Conservation (phyloP, 2,329 filamentous ascomycete species). For the Raffaelea albimanens region DNA sequence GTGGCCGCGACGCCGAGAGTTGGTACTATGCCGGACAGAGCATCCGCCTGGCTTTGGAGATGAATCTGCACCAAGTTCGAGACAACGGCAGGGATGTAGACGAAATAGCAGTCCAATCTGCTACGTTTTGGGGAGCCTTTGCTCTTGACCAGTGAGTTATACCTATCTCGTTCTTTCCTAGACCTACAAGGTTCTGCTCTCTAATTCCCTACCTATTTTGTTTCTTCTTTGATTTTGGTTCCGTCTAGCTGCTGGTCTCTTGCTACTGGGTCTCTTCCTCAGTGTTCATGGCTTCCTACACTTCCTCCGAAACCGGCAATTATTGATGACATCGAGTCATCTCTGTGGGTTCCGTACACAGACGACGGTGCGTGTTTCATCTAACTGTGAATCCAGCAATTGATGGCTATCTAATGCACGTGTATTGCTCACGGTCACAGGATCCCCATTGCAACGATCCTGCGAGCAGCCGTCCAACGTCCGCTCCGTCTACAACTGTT, state of each 20-base stretch:
- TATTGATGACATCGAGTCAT: conserved; percentile 50
- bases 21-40: conserved; percentile 66
- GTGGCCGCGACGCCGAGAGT: conserved; percentile 61
- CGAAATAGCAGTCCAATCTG: conserved; percentile 47
- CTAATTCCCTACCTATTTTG: neutral
- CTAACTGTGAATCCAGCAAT: no score
- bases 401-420: no score
- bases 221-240: neutral
- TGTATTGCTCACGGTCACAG: conserved; percentile 25
- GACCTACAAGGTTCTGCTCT: no score
- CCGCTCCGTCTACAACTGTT: conserved; percentile 56
- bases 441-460: conserved; percentile 42
- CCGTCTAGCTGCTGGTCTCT: conserved; percentile 40
- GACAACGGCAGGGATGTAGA: conserved; percentile 39
- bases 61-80: conserved; percentile 53
- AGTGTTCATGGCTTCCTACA: conserved; percentile 47
- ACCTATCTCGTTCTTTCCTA: no score
- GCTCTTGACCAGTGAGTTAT: conserved; percentile 51
- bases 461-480: conserved; percentile 58
- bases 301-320: conserved; percentile 51
- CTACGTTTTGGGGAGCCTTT: conserved; percentile 55
- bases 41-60: conserved; percentile 61
- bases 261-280: conserved; percentile 52
- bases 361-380: conserved; percentile 48
- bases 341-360: conserved; percentile 49